A percentile compares a stretch with the other conserved stretches of the same genome.
Evolutionary conservation across 192 early-diverging fungal genomes (phyloP).

Genomic region (Thoreauomyces humboldtii): DNA sequence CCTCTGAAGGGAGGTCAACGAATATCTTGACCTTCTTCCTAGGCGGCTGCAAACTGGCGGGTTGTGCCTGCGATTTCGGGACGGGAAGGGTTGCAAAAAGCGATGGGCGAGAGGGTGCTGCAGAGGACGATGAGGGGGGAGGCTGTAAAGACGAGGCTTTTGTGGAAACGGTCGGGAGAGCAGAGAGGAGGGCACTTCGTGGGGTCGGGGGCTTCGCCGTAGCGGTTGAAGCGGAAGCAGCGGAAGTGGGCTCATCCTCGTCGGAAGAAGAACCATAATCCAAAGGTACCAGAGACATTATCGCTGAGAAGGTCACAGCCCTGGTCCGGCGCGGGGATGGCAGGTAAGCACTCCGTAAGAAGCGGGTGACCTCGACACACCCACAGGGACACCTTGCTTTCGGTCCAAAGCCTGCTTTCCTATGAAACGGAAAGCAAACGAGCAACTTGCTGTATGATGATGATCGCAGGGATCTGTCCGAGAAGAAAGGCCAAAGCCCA

Average conservation of each 20-base stretch:
- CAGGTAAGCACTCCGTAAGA: too few relatives aligned
- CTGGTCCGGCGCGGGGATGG: too few relatives aligned
- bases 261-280: slow-evolving; percentile 22
- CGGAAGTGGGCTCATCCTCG: not conserved
- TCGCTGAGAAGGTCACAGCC: too few relatives aligned
- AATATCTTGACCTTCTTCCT: slow-evolving; percentile 27
- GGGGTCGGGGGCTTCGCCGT: not conserved
- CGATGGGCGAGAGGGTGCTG: too few relatives aligned
- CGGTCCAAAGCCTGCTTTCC: too few relatives aligned
- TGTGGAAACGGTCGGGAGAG: not conserved
- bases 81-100: slow-evolving; percentile 16
- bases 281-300: slow-evolving; percentile 15
- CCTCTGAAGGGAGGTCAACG: slow-evolving; percentile 17
- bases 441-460: too few relatives aligned
- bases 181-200: not conserved
- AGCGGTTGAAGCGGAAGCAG: not conserved
- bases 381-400: too few relatives aligned
- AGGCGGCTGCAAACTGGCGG: not conserved
- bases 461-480: too few relatives aligned
- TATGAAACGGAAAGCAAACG: too few relatives aligned
- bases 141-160: not conserved
- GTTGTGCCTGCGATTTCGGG: not conserved
- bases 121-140: not conserved
- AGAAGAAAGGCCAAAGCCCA: too few relatives aligned
- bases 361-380: too few relatives aligned